Conservation (phyloP, 2,329 filamentous ascomycete species). For the Aspergillus japonicus region DNA sequence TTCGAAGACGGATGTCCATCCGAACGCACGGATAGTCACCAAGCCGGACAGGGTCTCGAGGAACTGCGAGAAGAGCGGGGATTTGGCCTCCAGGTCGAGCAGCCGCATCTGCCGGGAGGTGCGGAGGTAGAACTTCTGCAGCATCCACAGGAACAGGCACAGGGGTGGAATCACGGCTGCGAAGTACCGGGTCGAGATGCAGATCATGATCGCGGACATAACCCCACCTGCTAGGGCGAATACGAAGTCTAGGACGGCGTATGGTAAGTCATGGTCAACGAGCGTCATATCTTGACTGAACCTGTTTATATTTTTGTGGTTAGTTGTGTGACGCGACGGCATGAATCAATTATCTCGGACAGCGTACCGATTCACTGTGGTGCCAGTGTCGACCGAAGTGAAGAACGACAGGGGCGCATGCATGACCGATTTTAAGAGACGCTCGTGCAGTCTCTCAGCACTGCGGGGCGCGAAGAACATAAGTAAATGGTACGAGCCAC, state of each 20-base stretch:
- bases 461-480: conserved; percentile 9
- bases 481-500: neutral
- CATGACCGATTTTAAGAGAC: conserved; percentile 11
- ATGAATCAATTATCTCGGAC: too few species aligned
- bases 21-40: neutral
- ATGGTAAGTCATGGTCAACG: too few species aligned
- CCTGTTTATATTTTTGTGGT: too few species aligned
- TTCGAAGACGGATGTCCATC: neutral
- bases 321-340: too few species aligned
- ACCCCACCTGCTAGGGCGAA: too few species aligned
- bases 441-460: conserved; percentile 6
- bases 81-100: conserved; percentile 9
- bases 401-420: conserved; percentile 19
- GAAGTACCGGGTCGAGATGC: conserved; percentile 5
- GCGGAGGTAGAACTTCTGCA: conserved; percentile 7
- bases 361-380: conserved; percentile 11
- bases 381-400: conserved; percentile 10
- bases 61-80: conserved; percentile 3
- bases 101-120: conserved; percentile 6
- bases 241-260: too few species aligned
- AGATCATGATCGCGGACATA: too few species aligned
- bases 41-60: neutral
- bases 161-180: conserved; percentile 29
- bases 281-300: too few species aligned
- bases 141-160: conserved; percentile 15